These are phyloP conservation scores for Cucurbita ficifolia DNA, from an alignment of 306 rosid genomes.

Conservation along the genomic window DNA sequence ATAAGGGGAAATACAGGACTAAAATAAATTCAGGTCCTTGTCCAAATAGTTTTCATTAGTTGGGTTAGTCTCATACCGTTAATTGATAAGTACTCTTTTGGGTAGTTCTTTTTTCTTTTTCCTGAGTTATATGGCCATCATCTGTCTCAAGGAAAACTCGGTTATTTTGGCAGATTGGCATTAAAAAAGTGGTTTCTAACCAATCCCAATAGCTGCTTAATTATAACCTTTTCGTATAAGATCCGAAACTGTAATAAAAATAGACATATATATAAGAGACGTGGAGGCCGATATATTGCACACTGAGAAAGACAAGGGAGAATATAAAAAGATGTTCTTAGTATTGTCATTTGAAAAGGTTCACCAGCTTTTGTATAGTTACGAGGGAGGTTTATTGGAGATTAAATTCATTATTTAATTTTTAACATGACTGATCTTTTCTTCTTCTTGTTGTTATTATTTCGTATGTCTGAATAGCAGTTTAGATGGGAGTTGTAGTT, in stretches of 20 bases:
- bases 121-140: not conserved
- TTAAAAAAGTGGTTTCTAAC: not conserved
- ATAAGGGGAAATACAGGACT: not conserved
- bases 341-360: not conserved
- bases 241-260: not conserved
- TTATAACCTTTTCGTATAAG: not conserved
- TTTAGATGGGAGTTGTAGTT: not conserved
- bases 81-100: not conserved
- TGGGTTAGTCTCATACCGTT: not conserved
- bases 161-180: not conserved
- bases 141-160: not conserved
- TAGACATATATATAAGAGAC: not conserved
- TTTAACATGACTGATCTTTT: not conserved
- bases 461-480: not conserved
- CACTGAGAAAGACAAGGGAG: not conserved
- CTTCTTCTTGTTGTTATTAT: not conserved
- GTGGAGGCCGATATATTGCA: not conserved
- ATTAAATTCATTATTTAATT: not conserved
- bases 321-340: not conserved
- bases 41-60: not conserved
- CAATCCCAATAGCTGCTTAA: not conserved
- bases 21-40: not conserved
- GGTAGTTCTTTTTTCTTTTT: not conserved
- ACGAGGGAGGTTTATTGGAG: not conserved
- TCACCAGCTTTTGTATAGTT: not conserved